phyloP scores from a whole-genome alignment of 192 early-diverging fungal genomes.

The Umbelopsis isabellina region DNA sequence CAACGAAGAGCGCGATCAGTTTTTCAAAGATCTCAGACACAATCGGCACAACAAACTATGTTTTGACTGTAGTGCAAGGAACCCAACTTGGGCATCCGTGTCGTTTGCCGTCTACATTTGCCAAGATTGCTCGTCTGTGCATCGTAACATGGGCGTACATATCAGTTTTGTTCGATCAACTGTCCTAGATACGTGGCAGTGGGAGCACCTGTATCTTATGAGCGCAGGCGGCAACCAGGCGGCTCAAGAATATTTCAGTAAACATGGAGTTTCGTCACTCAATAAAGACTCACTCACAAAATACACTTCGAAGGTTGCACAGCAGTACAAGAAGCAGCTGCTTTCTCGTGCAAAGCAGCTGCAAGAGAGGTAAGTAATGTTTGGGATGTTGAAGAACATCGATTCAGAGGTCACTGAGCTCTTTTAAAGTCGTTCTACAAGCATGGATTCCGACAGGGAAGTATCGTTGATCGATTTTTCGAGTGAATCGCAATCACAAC shows the following conservation, averaged over 20 bases:
- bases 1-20: conserved; percentile 61
- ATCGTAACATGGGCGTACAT: conserved; percentile 96
- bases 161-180: conserved; percentile 97
- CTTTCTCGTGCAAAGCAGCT: conserved; percentile 74
- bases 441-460: conserved; percentile 26
- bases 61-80: conserved; percentile 94
- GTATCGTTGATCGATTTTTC: background rate
- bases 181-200: conserved; percentile 87
- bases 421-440: conserved; percentile 6
- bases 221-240: conserved; percentile 90
- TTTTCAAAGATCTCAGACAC: conserved; percentile 70
- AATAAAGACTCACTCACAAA: conserved; percentile 84
- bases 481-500: background rate
- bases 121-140: conserved; percentile 93
- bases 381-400: too few species aligned
- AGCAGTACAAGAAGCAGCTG: conserved; percentile 85
- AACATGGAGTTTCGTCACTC: conserved; percentile 56
- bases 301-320: conserved; percentile 77
- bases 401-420: background rate
- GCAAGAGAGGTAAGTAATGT: conserved; percentile 31
- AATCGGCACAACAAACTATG: conserved; percentile 78
- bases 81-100: conserved; percentile 92
- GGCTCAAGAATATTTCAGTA: conserved; percentile 81
- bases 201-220: conserved; percentile 91
- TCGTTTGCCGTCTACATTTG: conserved; percentile 96